These are phyloP conservation scores for Yamadazyma pseudoaaseri DNA, from an alignment of 1,139 yeast species.

Conservation along the genomic window DNA sequence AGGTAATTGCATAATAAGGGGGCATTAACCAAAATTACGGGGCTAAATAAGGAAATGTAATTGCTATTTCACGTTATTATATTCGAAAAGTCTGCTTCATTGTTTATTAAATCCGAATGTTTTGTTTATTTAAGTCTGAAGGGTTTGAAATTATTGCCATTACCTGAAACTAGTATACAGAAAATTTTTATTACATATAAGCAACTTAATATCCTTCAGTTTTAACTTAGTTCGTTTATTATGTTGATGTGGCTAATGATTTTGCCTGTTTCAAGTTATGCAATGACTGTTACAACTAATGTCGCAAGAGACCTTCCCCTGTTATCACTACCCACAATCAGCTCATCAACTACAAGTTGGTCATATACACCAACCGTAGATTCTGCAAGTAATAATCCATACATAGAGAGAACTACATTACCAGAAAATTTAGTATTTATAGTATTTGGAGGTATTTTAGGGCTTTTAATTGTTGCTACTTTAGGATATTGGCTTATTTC, in stretches of 20 bases:
- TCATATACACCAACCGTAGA: conserved; percentile 7
- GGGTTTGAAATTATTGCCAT: no score
- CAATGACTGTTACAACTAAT: neutral
- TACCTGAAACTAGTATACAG: no score
- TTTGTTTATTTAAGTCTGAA: no score
- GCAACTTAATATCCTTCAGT: no score
- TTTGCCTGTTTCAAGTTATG: no score
- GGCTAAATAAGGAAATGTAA: neutral
- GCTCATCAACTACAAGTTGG: conserved; percentile 4
- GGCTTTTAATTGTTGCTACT: conserved; percentile 22
- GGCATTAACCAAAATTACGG: neutral
- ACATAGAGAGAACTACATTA: conserved; percentile 21
- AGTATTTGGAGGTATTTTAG: conserved; percentile 37
- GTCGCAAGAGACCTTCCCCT: conserved; percentile 4
- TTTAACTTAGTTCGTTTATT: no score
- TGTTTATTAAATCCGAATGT: no score
- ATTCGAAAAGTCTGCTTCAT: no score
- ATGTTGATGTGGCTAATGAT: no score
- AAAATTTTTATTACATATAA: no score
- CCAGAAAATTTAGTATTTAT: conserved; percentile 45
- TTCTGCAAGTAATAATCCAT: conserved; percentile 28
- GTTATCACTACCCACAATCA: conserved; percentile 2
- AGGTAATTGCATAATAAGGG: neutral
- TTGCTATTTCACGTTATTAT: neutral
- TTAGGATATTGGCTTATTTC: conserved; percentile 22